Conservation (phyloP, 768 basidiomycete species). For the Hemileccinum impolitum region DNA sequence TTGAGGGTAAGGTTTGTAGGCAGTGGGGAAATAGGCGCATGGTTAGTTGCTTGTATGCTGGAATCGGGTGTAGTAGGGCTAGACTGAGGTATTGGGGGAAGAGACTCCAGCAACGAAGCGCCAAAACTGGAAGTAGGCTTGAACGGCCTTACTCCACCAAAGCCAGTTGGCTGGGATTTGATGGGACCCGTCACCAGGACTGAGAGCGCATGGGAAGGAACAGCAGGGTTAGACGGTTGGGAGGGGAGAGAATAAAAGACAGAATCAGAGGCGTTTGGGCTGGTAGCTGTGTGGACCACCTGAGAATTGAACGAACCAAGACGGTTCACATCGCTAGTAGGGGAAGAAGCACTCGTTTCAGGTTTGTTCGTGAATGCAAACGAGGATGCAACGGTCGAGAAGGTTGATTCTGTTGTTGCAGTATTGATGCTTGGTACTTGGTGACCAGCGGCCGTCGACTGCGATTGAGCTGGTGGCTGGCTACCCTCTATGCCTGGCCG, state of each 20-base stretch:
- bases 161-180: constrained; percentile 48
- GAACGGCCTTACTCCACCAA: constrained; percentile 70
- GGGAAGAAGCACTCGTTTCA: constrained; percentile 18
- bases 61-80: constrained; percentile 44
- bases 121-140: constrained; percentile 82
- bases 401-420: constrained; percentile 39
- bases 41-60: constrained; percentile 8
- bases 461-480: constrained; percentile 30
- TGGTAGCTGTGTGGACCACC: constrained; percentile 34
- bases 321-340: constrained; percentile 5
- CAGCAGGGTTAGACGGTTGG: constrained; percentile 49
- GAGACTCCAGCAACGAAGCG: constrained; percentile 63
- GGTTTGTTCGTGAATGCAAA: constrained; percentile 48
- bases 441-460: constrained; percentile 30
- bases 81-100: constrained; percentile 72
- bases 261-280: constrained; percentile 47
- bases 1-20: constrained; percentile 15
- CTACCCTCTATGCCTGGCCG: constrained; percentile 20
- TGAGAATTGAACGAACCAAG: constrained; percentile 29
- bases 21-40: constrained; percentile 25
- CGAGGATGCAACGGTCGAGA: constrained; percentile 70
- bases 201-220: constrained; percentile 32
- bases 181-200: constrained; percentile 31
- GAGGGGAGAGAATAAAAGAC: constrained; percentile 44
- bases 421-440: constrained; percentile 26